Base-by-base conservation (phyloP, 2,329 filamentous ascomycete species). In the Apiospora pterosperma region DNA sequence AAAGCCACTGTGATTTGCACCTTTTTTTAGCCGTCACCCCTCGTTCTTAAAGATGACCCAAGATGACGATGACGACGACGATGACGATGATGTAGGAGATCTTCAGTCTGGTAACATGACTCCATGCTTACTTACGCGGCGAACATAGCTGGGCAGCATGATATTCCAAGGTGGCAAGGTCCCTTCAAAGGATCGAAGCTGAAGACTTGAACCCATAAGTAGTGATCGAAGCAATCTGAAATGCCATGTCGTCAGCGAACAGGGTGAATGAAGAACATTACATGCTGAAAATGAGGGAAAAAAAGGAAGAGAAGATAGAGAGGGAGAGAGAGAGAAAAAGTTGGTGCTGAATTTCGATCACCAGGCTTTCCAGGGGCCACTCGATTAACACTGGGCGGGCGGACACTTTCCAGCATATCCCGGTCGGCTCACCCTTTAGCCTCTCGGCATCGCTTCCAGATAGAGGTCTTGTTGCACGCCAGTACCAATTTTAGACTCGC, bases 361-460 rank as follows among this genome's bases (percentile, higher is more conserved):
- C 7, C 48, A 34, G 48, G 48, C 42, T n/a, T 41, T 34, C 28
- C 48, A 55, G 48, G 48, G 48, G 48, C 48, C 48, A 34, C 48
- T 55, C 48, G n/a, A 55, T 55, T 55, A 28, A n/a, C 48, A 55
- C 48, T 55, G 34, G 48, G 28, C 48, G 48, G 25, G 28, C 48
- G 48, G 48, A 55, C 48, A 55, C 31, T 55, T 55, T 55, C 48
- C 48, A 55, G 19, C 28, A 55, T 19, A 55, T 34, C 48, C 48
- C 19, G 28, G 48, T 55, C 48, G 48, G 48, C 48, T 55, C 25
- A 19, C n/a, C 48, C 48, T 55, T 28, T 55, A 55, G 48, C 48
- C 48, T 55, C 48, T 55, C 48, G 48, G 48, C 48, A 55, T 34
- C 48, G 48, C 48, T 55, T 55, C 48, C 48, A 55, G 48, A 55